Evolutionary conservation across 768 basidiomycete species (phyloP), one percentile per base, ranked within the genome.

Genomic region (Suillus lakei): DNA sequence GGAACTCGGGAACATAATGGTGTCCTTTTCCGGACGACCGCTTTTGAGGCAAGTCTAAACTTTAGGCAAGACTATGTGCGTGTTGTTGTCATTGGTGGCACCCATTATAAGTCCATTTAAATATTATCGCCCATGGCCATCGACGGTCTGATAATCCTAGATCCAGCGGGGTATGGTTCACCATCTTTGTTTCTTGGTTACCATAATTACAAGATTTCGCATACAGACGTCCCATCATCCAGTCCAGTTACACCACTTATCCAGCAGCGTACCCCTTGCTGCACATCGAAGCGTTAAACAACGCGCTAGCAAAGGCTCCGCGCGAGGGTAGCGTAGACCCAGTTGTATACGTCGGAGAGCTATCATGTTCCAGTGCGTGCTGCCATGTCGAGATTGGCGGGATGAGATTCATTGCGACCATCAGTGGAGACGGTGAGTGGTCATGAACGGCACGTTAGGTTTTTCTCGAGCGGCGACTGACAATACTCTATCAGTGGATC

Each of bases 271-370:
- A 95, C 76, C 90, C 96, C 1, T 82, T 95, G 9, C 80, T 96
- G 2, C 94, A 96, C 74, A 89, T 96, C 69, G 94, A 96, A 75
- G 88, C 94, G 1, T 82, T 92, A 67, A 96, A 92, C 76, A 87
- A 84, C 63, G 91, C 92, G 2, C 78, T 91, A 26, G 79, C 85
- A 38, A 90, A 88, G 67, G 81, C 87, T 34, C 67, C 80, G 32
- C 83, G 83, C 16, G 74, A 82, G 34, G 81, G 78, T 67, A 85
- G 87, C 56, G 81, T 93, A 10, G 92, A 95, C 70, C 89, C 93
- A 3, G 88, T 96, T 59, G 76, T 96, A 23, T 88, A 90, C 67
- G 85, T 95, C 0, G 77, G 84, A 60, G 81, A 82, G 26, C 68
- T 74, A 5, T 85, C 87, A 1, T 66, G 71, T 23, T 76, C 71